A percentile compares a stretch with the other conserved stretches of the same genome.
These are phyloP conservation scores for Colletotrichum truncatum DNA, from an alignment of 2,329 filamentous ascomycete genomes.

Conservation along the genomic window DNA sequence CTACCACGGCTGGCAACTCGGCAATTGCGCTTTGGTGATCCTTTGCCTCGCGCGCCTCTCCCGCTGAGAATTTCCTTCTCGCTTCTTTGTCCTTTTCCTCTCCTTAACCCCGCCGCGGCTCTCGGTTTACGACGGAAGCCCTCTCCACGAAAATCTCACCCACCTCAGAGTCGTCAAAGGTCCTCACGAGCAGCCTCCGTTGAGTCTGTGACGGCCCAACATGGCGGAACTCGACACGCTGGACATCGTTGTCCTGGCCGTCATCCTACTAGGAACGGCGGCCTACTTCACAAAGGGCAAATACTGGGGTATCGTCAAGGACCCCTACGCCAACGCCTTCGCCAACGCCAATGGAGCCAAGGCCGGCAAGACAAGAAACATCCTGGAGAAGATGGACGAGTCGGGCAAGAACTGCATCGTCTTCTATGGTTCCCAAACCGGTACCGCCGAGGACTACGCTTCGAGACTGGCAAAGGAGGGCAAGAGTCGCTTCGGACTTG, in stretches of 20 bases:
- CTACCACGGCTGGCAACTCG: conserved; percentile 9
- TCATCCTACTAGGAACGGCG: conserved; percentile 84
- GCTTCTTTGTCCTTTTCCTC: neutral
- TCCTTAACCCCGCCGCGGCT: conserved; percentile 1
- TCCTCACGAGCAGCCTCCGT: neutral
- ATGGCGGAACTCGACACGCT: conserved; percentile 98
- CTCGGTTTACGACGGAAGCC: conserved; percentile 3
- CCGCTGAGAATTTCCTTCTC: neutral
- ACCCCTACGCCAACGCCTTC: conserved; percentile 84
- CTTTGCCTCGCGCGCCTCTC: neutral
- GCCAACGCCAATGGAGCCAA: conserved; percentile 76
- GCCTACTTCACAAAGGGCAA: conserved; percentile 99
- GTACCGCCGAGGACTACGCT: conserved; percentile 98
- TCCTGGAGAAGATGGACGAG: conserved; percentile 96
- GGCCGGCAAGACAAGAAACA: conserved; percentile 87
- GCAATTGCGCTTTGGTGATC: conserved; percentile 12
- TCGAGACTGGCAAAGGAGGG: conserved; percentile 97
- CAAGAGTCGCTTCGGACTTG: conserved; percentile 92
- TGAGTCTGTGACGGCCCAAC: conserved; percentile 27
- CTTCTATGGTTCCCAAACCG: conserved; percentile 98
- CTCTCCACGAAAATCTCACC: neutral
- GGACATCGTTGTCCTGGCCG: conserved; percentile 90
- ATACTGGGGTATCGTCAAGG: conserved; percentile 88
- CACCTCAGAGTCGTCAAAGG: conserved; percentile 3
- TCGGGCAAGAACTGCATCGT: conserved; percentile 96